Conservation (phyloP, 1,139 yeast species). For the Sugiyamaella novakii region DNA sequence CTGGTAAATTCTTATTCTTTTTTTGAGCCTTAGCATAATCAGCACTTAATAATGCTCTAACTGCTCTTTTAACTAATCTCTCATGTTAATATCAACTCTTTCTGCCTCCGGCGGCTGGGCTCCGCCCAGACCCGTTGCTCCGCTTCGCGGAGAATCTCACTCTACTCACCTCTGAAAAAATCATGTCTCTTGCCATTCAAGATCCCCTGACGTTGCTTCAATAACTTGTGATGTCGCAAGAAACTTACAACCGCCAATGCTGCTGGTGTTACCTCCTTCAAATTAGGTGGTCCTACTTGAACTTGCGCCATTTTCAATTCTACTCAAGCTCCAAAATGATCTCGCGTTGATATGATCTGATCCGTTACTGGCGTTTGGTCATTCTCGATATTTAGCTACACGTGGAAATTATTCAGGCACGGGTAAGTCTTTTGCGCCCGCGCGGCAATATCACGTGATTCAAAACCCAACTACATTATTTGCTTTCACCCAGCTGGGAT, state of each 20-base stretch:
- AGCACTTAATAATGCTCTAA: conserved; percentile 73
- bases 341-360: neutral
- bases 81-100: neutral
- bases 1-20: conserved; percentile 60
- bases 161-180: conserved; percentile 66
- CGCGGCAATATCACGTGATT: too few species aligned
- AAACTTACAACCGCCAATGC: conserved; percentile 70
- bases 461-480: too few species aligned
- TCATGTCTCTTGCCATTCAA: conserved; percentile 69
- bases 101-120: neutral
- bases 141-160: neutral
- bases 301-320: conserved; percentile 23
- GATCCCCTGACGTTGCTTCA: conserved; percentile 82
- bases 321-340: neutral
- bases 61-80: conserved; percentile 60
- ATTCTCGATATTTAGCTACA: neutral
- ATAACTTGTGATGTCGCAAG: conserved; percentile 60
- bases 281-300: conserved; percentile 42
- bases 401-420: neutral
- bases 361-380: neutral
- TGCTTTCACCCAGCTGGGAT: too few species aligned
- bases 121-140: neutral
- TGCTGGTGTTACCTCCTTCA: conserved; percentile 42
- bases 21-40: conserved; percentile 64
- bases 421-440: too few species aligned